phyloP scores from a whole-genome alignment of 768 basidiomycete genomes.

The Boletus bicolor region DNA sequence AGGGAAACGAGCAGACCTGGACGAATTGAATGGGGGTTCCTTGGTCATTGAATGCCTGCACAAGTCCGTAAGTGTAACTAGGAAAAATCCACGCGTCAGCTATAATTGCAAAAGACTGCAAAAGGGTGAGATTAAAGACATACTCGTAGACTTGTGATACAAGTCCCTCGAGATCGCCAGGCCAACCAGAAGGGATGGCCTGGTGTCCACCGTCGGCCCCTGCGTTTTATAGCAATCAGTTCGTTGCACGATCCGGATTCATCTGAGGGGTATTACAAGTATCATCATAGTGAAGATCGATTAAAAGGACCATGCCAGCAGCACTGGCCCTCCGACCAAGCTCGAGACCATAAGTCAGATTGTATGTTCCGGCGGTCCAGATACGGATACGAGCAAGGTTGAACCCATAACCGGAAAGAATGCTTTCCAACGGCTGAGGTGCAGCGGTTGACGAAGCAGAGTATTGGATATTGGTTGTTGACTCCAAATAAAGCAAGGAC shows the following conservation, averaged over 20 bases:
- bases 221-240: slow-evolving; percentile 1
- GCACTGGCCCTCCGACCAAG: slow-evolving; percentile 11
- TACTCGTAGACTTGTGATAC: slow-evolving; percentile 6
- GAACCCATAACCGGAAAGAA: slow-evolving; percentile 7
- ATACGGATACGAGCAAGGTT: slow-evolving; percentile 18
- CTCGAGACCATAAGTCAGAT: slow-evolving; percentile 7
- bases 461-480: background rate
- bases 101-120: background rate
- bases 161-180: slow-evolving; percentile 11
- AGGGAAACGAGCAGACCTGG: slow-evolving; percentile 2
- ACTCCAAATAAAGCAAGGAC: slow-evolving; percentile 14
- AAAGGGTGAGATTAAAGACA: background rate
- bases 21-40: slow-evolving; percentile 9
- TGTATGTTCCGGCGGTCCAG: slow-evolving; percentile 9
- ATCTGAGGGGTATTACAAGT: slow-evolving; percentile 4
- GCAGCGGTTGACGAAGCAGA: background rate
- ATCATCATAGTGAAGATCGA: slow-evolving; percentile 11
- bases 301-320: slow-evolving; percentile 12
- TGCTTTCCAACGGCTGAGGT: slow-evolving; percentile 5
- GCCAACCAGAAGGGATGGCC: slow-evolving; percentile 13
- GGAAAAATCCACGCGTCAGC: background rate
- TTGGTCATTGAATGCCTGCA: slow-evolving; percentile 7
- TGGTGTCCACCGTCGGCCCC: slow-evolving; percentile 9
- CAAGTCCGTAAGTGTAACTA: slow-evolving; percentile 9
- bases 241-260: background rate